Evolutionary conservation across 805 yeast species (phyloP).

Genomic region (Ogataea parapolymorpha): DNA sequence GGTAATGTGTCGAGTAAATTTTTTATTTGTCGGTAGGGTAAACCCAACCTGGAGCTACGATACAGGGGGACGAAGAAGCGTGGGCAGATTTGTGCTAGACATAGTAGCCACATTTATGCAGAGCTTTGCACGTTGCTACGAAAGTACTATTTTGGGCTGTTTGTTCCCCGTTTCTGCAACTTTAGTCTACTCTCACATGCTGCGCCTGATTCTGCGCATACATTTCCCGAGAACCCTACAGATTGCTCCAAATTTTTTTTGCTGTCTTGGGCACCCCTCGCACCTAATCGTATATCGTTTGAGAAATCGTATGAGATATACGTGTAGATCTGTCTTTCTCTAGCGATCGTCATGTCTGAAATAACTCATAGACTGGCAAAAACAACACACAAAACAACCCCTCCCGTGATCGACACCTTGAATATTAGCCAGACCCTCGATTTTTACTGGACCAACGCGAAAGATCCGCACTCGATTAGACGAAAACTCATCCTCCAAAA

Average conservation of each 20-base stretch:
- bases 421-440: slow-evolving; percentile 35
- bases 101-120: no score
- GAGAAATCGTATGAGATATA: slow-evolving; percentile 8
- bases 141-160: no score
- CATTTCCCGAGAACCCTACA: no score
- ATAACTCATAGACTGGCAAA: slow-evolving; percentile 19
- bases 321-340: slow-evolving; percentile 8
- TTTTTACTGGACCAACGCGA: slow-evolving; percentile 79
- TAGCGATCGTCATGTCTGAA: slow-evolving; percentile 16
- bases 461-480: slow-evolving; percentile 77
- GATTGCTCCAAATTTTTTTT: not conserved
- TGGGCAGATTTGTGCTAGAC: no score
- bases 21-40: slow-evolving; percentile 10
- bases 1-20: slow-evolving; percentile 14
- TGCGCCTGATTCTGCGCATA: no score
- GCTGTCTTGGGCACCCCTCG: slow-evolving; percentile 6
- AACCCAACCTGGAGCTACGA: not conserved
- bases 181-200: no score
- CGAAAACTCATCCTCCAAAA: slow-evolving; percentile 69
- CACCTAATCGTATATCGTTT: slow-evolving; percentile 7
- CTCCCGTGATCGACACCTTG: slow-evolving; percentile 25
- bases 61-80: not conserved
- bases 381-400: slow-evolving; percentile 21
- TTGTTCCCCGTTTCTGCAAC: no score
- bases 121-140: no score